Percentiles rank a stretch among this genome's conserved stretches.
Evolutionary conservation across 1,284 basidiomycete species (phyloP).

Genomic region (Sutorius eximius): DNA sequence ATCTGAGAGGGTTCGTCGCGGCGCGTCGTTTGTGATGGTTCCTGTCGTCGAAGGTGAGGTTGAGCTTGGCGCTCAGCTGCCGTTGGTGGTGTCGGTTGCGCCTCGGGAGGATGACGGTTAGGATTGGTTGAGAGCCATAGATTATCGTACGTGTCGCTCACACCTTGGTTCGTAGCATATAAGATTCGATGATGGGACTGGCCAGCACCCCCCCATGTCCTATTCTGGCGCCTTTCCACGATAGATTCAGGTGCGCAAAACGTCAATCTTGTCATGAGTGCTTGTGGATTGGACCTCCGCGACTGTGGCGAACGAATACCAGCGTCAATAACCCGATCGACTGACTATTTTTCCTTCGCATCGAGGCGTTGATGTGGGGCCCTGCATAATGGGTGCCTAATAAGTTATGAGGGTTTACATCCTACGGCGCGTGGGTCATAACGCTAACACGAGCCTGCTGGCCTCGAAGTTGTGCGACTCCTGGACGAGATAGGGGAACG

Average conservation of each 20-base stretch:
- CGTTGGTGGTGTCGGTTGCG: conserved; percentile 43
- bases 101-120: conserved; percentile 32
- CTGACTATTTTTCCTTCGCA: too few species aligned
- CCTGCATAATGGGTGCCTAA: neutral
- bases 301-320: neutral
- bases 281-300: conserved; percentile 2
- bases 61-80: conserved; percentile 48
- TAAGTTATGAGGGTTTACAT: neutral
- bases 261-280: conserved; percentile 21
- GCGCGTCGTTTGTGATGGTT: conserved; percentile 44
- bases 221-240: neutral
- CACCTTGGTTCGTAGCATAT: too few species aligned
- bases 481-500: neutral
- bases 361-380: too few species aligned
- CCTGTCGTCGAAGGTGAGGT: conserved; percentile 49
- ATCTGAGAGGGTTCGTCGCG: conserved; percentile 40
- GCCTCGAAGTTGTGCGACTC: too few species aligned
- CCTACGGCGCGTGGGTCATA: neutral
- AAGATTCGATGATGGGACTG: too few species aligned
- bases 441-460: too few species aligned
- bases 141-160: neutral
- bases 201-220: too few species aligned
- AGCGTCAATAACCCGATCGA: neutral
- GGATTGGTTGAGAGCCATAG: neutral
- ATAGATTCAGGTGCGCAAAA: neutral